A percentile compares a stretch with the other conserved stretches of the same genome.
Conservation (phyloP, 306 rosid genomes). For the Dryas alaskensis region DNA sequence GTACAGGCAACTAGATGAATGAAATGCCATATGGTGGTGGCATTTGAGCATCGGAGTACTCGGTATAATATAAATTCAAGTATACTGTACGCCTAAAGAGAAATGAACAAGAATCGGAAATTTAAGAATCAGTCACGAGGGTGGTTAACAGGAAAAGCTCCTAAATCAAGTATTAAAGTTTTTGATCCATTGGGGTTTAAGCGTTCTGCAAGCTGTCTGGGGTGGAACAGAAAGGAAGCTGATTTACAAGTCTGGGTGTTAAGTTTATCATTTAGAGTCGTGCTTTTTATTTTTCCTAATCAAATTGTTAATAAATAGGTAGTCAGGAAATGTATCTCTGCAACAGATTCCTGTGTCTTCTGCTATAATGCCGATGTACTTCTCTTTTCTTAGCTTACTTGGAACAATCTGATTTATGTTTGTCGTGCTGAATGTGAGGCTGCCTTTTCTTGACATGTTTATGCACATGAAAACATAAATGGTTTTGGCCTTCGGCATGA, state of each 20-base stretch:
- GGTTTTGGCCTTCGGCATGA: too few relatives aligned
- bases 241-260: neutral
- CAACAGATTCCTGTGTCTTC: neutral
- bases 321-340: neutral
- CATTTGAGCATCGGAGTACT: neutral
- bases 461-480: neutral
- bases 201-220: conserved; percentile 4
- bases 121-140: neutral
- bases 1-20: neutral
- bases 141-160: neutral
- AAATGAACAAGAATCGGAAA: neutral
- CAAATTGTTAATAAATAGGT: neutral
- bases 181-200: neutral
- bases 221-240: neutral
- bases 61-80: neutral
- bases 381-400: neutral
- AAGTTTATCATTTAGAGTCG: neutral
- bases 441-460: neutral
- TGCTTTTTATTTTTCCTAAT: neutral
- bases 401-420: neutral
- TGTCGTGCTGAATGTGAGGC: neutral
- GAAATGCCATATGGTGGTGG: neutral
- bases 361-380: too few relatives aligned
- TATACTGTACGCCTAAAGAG: neutral
- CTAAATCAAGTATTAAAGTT: neutral